Evolutionary conservation across 148 eudicot species (phyloP), one percentile per base, ranked within the genome.

Genomic region (Agrostemma githago): DNA sequence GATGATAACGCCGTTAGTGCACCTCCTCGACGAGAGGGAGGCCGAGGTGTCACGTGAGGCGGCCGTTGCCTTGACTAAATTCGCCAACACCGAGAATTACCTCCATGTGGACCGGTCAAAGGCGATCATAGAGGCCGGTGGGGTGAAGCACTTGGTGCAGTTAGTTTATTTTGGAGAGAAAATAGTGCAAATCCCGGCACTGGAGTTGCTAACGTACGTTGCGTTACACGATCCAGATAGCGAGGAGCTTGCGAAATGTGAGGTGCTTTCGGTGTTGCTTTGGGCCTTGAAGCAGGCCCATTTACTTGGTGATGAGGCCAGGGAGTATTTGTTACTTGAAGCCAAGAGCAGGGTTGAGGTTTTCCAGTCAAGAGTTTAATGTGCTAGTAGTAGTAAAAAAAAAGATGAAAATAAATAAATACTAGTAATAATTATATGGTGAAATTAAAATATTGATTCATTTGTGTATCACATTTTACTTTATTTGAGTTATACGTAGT

Each of bases 151-250:
- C 65, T 72, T 95, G 72, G 85, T 95, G 62, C 98, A 95, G 70
- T 86, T 95, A 43, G 97, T 88, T 44, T 95, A 95, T 64, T 90
- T 95, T 16, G 97, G 97, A 12, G 97, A 92, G 39, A 92, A 85
- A 68, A 70, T 84, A 21, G 96, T 89, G 71, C 93, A 92, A 60
- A 57, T 80, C 5, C 79, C 84, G 8, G 96, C 97, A 15, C 68
- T 90, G 74, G 81, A 83, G 60, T 77, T 95, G 48, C 83, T 95
- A 60, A 86, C 88, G 17, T 90, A 82, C 79, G 83, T 92, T 46
- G 93, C 96, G 3, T 68, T 83, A 68, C 86, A 92, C 17, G 96
- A 88, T 14, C 96, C 98, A 0, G 97, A 94, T 16, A 89, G 96
- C 19, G 93, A 92, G 71, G 96, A 85, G 72, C 83, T 95, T 43